Percentiles rank a stretch among this genome's conserved stretches.
Conservation (phyloP, 1,284 basidiomycete genomes). For the Ganoderma sinense region DNA sequence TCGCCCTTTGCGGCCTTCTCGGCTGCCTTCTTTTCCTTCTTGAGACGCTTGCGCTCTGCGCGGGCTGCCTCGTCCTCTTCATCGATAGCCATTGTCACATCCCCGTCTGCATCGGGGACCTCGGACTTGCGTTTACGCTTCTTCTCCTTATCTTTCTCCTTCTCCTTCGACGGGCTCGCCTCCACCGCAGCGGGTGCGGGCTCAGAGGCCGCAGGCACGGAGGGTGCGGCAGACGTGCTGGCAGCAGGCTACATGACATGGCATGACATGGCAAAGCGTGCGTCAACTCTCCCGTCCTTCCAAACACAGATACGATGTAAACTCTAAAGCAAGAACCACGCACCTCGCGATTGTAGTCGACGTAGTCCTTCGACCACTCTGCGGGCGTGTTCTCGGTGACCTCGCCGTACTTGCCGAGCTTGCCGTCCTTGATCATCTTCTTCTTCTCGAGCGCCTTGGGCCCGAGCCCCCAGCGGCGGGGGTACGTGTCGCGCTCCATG, state of each 20-base stretch:
- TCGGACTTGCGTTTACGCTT: slow-evolving; percentile 81
- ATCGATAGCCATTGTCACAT: slow-evolving; percentile 51
- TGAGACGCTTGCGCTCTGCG: slow-evolving; percentile 42
- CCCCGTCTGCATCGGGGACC: slow-evolving; percentile 49
- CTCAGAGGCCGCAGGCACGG: slow-evolving; percentile 25
- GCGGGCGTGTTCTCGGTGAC: slow-evolving; percentile 91
- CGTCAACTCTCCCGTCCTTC: not conserved
- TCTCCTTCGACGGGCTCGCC: slow-evolving; percentile 51
- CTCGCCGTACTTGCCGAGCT: slow-evolving; percentile 96
- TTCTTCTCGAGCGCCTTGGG: slow-evolving; percentile 98
- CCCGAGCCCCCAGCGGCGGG: slow-evolving; percentile 97
- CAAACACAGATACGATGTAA: not conserved
- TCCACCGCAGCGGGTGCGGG: slow-evolving; percentile 34
- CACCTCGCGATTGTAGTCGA: slow-evolving; percentile 85
- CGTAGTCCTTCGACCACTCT: slow-evolving; percentile 92
- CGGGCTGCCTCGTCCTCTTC: slow-evolving; percentile 65
- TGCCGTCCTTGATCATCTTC: slow-evolving; percentile 96
- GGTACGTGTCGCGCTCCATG: slow-evolving; percentile 99
- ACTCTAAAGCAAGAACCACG: slow-evolving; percentile 13
- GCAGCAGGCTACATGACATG: slow-evolving; percentile 48
- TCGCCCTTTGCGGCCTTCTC: slow-evolving; percentile 48
- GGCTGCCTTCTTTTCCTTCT: slow-evolving; percentile 64
- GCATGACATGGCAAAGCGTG: not conserved
- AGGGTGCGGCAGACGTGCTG: slow-evolving; percentile 43
- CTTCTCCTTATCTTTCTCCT: slow-evolving; percentile 68